These are phyloP conservation scores for Xylaria sp. DNA, from an alignment of 2,329 filamentous ascomycete species.

Conservation along the genomic window DNA sequence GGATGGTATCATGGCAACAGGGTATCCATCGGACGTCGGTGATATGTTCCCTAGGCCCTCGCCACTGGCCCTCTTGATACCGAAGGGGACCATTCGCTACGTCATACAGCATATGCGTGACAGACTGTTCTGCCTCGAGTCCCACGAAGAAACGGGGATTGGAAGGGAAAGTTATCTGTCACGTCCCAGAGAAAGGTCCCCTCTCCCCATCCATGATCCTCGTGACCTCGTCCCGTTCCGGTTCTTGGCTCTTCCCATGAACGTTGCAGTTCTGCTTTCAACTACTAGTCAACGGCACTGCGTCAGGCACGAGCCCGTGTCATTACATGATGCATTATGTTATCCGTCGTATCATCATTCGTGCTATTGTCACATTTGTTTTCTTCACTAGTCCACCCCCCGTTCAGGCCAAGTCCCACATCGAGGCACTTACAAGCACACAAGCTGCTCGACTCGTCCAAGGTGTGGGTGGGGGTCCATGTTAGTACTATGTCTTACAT, in stretches of 20 bases:
- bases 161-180: no score
- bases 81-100: neutral
- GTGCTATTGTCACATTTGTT: neutral
- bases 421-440: no score
- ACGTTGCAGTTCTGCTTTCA: neutral
- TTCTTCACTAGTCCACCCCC: neutral
- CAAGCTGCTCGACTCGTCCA: no score
- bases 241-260: neutral
- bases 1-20: neutral
- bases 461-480: neutral
- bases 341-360: neutral
- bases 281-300: neutral
- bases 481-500: neutral
- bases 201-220: neutral
- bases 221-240: neutral
- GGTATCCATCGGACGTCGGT: neutral
- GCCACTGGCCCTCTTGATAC: neutral
- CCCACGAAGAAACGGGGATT: neutral
- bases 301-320: neutral
- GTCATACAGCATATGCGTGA: constrained; percentile 2
- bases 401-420: neutral
- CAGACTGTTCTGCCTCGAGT: neutral
- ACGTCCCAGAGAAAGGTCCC: no score
- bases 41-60: neutral
- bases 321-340: neutral